Base-by-base conservation (phyloP, 257 asterid species). In the Agastache rugosa region DNA sequence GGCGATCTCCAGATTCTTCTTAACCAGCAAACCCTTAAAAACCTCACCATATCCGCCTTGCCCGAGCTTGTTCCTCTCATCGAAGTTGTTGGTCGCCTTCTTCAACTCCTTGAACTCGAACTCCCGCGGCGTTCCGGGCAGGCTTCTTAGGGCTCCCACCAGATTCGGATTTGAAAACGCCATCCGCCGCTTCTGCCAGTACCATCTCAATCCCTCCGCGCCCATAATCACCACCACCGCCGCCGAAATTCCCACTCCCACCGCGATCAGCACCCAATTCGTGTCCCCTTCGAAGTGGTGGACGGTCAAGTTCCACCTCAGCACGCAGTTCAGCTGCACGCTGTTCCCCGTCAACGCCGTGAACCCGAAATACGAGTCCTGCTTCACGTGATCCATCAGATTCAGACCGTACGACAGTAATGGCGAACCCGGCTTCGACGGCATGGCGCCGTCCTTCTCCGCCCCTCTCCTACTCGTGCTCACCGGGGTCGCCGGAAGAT, bases 11-110 rank as follows among this genome's bases (percentile, higher is more conserved):
- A 58, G 22, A 31, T 83, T 78, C 72, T 89, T 97, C 54, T 76
- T 85, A 3, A 60, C 86, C 81, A 94, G 31, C 25, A 77, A 5
- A 7, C 99, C 99, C 72, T 48, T 83, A 54, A 85, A 90, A 1
- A 94, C 98, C 77, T 85, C 95, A 5, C 98, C 98, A 69, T 69
- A 94, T 0, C 98, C 98, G 0, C 98, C 98, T 70, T 89, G 86
- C 2, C 98, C 98, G 1, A 94, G 91, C 82, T 94, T 89, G 51
- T 86, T 75, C 81, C 67, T 89, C 65, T 75, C 97, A 42, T 90
- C 93, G 47, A 94, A 94, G 53, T 78, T 79, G 10, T 81, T 75
- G 0, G 98, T 94, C 5, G 97, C 98, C 81, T 82, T 92, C 78
- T 87, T 90, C 87, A 94, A 42, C 1, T 87, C 97, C 83, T 42